Conservation (phyloP, 139 green algal genomes). For the Eudorina sp. region DNA sequence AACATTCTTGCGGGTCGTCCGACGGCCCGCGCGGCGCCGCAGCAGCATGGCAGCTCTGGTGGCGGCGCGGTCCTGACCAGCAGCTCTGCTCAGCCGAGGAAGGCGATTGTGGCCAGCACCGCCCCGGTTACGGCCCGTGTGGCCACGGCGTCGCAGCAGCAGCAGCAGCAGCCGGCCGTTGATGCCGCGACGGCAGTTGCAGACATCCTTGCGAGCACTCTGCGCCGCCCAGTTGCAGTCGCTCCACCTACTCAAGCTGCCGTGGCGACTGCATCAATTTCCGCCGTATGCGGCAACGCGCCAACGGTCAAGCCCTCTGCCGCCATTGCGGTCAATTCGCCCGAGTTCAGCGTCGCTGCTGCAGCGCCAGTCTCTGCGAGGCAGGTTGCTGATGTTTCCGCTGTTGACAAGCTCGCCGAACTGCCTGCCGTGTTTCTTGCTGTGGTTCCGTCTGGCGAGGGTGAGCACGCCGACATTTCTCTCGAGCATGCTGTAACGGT, state of each 20-base stretch:
- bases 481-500: not conserved
- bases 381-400: not conserved
- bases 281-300: not conserved
- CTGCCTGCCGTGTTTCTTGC: not conserved
- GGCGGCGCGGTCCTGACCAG: not conserved
- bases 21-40: not conserved
- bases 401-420: not conserved
- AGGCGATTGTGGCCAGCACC: not conserved
- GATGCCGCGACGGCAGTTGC: conserved; percentile 20
- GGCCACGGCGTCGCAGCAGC: not conserved
- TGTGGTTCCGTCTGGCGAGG: not conserved
- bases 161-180: not conserved
- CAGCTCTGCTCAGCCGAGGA: not conserved
- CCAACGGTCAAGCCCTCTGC: not conserved
- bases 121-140: not conserved
- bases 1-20: conserved; percentile 32
- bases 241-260: not conserved
- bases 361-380: not conserved
- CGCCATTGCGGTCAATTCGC: not conserved
- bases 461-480: not conserved
- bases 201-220: not conserved
- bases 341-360: not conserved
- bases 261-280: not conserved
- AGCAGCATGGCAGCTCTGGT: not conserved
- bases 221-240: not conserved